Evolutionary conservation across 2,329 filamentous ascomycete genomes (phyloP), one percentile per base, ranked within the genome.

Genomic region (Venturia carpophila): DNA sequence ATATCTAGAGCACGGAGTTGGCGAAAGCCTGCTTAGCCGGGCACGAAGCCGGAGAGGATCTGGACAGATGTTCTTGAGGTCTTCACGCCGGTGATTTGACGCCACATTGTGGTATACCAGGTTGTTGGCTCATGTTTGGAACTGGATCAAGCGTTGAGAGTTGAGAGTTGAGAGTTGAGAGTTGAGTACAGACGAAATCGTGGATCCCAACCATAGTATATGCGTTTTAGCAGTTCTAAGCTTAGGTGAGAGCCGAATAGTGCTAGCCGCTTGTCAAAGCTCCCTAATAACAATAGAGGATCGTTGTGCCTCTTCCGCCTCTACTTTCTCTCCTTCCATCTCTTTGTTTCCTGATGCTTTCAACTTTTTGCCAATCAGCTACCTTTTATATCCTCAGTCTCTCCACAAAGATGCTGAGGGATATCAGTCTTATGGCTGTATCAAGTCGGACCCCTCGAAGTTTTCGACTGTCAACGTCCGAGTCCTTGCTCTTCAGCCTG

Each of bases 401-500:
- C 6, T 17, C 27, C n/a, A 37, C 27, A 58, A 5, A 17, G 37
- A 37, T 6, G 21, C 21, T 27, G 15, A 19, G 13, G 6, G 17
- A 58, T 19, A n/a, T 7, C 52, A 39, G 19, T 5, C 13, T 55
- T 62, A 34, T 7, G 19, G 11, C 37, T 21, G 6, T 43, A 43
- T 47, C 21, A 7, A 27, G 19, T 1, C 15, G 17, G 43, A 11
- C 39, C 37, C 2, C 24, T 62, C 15, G 19, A 62, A 27, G 15
- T 13, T 41, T 15, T 19, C 21, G 17, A 61, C 4, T n/a, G n/a
- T 34, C 34, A 61, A 15, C n/a, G 58, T 42, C 15, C 58, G 34
- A 15, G 58, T 42, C 5, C 37, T 61, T 43, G 34, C 41, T 15
- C 58, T 61, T 42, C 58, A 61, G 9, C 58, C 58, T 41, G 19